Base-by-base conservation (phyloP, 1,139 yeast species). In the Pneumocystis carinii region DNA sequence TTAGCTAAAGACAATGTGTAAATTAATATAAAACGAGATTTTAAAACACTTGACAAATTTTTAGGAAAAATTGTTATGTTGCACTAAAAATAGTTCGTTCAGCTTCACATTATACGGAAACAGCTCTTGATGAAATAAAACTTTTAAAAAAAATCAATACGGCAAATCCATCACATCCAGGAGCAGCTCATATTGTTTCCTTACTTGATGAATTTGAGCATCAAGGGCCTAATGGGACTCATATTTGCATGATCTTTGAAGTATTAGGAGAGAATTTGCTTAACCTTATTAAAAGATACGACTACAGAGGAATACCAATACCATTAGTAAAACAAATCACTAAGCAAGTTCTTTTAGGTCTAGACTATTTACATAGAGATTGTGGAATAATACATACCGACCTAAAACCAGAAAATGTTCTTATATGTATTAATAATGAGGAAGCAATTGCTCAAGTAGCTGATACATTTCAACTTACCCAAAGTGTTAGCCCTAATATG, bases 341-440 rank as follows among this genome's bases (percentile, higher is more conserved):
- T 8, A 85, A 84, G 68, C 96, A 89, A 73, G 79, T 88, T 56
- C 75, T 88, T 62, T 77, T 85, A 27, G 89, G 92, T 0, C 76
- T 87, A 67, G 95, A 89, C 73, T 88, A 86, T 71, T 75, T 89
- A 67, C 96, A 89, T 72, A 76, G 92, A 59, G 85, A 81, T 68
- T 87, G 95, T 74, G 96, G 95, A n/a, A 85, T 89, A 42, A 86
- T 89, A 66, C 96, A 89, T 74, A 89, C 96, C 0, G 96, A 89
- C 71, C 77, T 89, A 66, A 89, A 89, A 73, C 96, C 96, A 0
- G 96, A 89, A 72, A 89, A 89, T 72, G 86, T 89, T n/a, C 75
- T 89, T 67, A 80, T 88, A 61, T 90, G 86, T 70, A 85, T 88
- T 66, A 86, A 85, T 55, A 89, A 87, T 69, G 90, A 86, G 41